phyloP scores from a whole-genome alignment of 768 basidiomycete species.

The Suillus placidus region DNA sequence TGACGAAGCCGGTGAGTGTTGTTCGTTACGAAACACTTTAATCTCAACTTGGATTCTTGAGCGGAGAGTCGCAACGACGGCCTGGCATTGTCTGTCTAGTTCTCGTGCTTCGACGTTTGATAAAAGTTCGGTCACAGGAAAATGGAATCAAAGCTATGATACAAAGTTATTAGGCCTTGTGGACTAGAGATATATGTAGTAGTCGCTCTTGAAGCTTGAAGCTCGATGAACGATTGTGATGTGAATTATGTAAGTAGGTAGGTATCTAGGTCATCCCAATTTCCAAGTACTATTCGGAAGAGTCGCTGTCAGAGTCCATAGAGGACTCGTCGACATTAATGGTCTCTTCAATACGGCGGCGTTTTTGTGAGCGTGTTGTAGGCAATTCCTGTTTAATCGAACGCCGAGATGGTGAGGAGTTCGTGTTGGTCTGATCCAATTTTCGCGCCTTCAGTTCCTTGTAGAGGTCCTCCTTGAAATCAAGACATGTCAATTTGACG shows the following conservation, averaged over 20 bases:
- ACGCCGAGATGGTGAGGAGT: neutral
- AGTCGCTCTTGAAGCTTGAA: neutral
- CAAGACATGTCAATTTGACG: slow-evolving; percentile 48
- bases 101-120: neutral
- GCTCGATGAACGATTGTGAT: neutral
- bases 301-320: neutral
- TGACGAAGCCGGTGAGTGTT: slow-evolving; percentile 30
- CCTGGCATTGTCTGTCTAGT: slow-evolving; percentile 21
- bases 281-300: too few relatives aligned
- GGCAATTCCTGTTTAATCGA: neutral
- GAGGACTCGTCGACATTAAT: neutral
- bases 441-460: slow-evolving; percentile 13
- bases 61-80: slow-evolving; percentile 26
- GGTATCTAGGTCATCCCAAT: neutral
- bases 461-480: slow-evolving; percentile 47
- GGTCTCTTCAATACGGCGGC: neutral
- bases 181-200: neutral
- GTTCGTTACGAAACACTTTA: slow-evolving; percentile 17
- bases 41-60: slow-evolving; percentile 37
- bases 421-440: neutral
- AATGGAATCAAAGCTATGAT: slow-evolving; percentile 2
- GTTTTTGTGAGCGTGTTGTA: neutral
- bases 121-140: neutral
- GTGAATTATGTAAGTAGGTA: neutral
- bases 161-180: neutral